Percentiles rank a stretch among this genome's conserved stretches.
Conservation (phyloP, 805 yeast species). For the Jamesozyma hellenica region DNA sequence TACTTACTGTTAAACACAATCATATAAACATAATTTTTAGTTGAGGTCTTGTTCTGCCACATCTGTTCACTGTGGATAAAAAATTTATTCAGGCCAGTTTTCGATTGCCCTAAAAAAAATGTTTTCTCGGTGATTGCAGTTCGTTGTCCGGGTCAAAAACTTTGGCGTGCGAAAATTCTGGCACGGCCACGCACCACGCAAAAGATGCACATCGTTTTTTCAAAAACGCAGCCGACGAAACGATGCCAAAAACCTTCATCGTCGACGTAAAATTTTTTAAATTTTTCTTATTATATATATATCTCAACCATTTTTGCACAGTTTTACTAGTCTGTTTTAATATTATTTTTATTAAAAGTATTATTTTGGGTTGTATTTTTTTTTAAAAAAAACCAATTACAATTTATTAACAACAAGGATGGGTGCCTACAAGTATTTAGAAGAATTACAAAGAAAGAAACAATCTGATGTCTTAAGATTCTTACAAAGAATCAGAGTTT, state of each 20-base stretch:
- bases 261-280: not conserved
- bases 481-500: constrained; percentile 98
- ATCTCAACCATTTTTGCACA: not conserved
- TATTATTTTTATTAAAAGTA: not conserved
- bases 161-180: not conserved
- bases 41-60: no score
- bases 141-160: no score
- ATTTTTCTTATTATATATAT: not conserved
- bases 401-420: constrained; percentile 34
- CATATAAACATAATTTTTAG: no score
- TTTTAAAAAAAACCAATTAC: constrained; percentile 6
- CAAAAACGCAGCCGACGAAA: no score
- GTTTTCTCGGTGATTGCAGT: no score
- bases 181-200: not conserved
- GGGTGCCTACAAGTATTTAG: constrained; percentile 99
- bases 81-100: no score
- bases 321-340: not conserved
- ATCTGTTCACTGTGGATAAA: no score
- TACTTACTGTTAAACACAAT: no score
- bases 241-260: not conserved
- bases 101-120: not conserved
- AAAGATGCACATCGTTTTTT: not conserved
- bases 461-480: constrained; percentile 99
- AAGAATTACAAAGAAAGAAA: constrained; percentile 99
- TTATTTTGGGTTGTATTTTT: not conserved